These are phyloP conservation scores for Arthrinium phaeospermum DNA, from an alignment of 2,329 filamentous ascomycete genomes.

Conservation along the genomic window DNA sequence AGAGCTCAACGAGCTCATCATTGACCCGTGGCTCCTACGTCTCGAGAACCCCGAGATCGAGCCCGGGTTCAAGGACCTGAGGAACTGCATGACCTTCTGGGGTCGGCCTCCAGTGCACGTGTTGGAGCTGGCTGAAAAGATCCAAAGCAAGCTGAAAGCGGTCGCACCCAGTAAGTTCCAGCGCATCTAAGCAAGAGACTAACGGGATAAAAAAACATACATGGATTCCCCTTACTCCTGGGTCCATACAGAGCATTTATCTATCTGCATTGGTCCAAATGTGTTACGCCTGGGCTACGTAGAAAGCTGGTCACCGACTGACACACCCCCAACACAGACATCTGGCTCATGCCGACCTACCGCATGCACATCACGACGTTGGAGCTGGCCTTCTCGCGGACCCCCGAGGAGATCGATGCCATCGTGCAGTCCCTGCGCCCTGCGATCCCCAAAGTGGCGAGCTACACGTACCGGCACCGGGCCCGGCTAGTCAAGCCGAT, in stretches of 20 bases:
- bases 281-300: not conserved
- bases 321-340: constrained; percentile 52
- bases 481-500: constrained; percentile 81
- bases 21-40: constrained; percentile 77
- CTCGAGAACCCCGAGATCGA: constrained; percentile 68
- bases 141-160: constrained; percentile 70
- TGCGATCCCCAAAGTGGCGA: constrained; percentile 63
- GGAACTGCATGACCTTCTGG: constrained; percentile 89
- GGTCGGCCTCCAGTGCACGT: constrained; percentile 79
- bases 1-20: constrained; percentile 71
- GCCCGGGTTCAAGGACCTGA: constrained; percentile 73
- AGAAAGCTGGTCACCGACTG: not conserved
- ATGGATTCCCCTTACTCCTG: not conserved
- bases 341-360: constrained; percentile 85
- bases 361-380: constrained; percentile 85
- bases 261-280: not conserved
- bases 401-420: constrained; percentile 67
- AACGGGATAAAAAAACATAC: not conserved
- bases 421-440: constrained; percentile 65
- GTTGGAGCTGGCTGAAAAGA: constrained; percentile 65
- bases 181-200: not conserved
- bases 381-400: constrained; percentile 83
- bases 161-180: constrained; percentile 70
- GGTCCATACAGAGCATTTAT: not conserved
- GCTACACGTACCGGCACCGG: constrained; percentile 70